Percentiles rank a stretch among this genome's conserved stretches.
phyloP scores from a whole-genome alignment of 352 stramenopile species.

The Aphanomyces euteiches region DNA sequence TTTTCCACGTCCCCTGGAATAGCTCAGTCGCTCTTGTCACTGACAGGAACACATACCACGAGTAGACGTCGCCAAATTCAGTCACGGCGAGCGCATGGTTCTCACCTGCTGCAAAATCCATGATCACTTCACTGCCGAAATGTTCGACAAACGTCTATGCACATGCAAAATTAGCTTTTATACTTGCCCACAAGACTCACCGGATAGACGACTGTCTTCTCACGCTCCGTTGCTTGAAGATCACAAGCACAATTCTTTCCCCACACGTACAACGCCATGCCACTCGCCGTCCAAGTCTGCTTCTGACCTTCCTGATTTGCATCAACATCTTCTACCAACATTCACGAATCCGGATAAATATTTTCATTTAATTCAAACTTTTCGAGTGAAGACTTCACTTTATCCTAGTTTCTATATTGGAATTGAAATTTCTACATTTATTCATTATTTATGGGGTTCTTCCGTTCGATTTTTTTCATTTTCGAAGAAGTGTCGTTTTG shows the following conservation, averaged over 20 bases:
- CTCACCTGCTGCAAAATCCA: conserved; percentile 68
- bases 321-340: too few relatives aligned
- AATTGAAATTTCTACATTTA: too few relatives aligned
- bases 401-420: too few relatives aligned
- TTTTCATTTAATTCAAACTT: too few relatives aligned
- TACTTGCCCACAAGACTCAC: not conserved
- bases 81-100: conserved; percentile 73
- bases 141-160: conserved; percentile 50
- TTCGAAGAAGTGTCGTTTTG: too few relatives aligned
- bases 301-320: too few relatives aligned
- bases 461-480: too few relatives aligned
- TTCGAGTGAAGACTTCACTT: too few relatives aligned
- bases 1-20: conserved; percentile 51
- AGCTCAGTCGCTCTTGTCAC: not conserved
- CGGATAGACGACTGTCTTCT: conserved; percentile 42
- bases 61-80: conserved; percentile 77
- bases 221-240: conserved; percentile 49
- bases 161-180: not conserved
- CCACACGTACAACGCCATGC: conserved; percentile 76
- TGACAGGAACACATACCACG: conserved; percentile 40
- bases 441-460: too few relatives aligned
- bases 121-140: conserved; percentile 54
- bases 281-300: not conserved
- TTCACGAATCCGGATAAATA: too few relatives aligned
- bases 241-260: conserved; percentile 68